Conservation (phyloP, 371 early-diverging fungal species). For the Modicella reniformis region DNA sequence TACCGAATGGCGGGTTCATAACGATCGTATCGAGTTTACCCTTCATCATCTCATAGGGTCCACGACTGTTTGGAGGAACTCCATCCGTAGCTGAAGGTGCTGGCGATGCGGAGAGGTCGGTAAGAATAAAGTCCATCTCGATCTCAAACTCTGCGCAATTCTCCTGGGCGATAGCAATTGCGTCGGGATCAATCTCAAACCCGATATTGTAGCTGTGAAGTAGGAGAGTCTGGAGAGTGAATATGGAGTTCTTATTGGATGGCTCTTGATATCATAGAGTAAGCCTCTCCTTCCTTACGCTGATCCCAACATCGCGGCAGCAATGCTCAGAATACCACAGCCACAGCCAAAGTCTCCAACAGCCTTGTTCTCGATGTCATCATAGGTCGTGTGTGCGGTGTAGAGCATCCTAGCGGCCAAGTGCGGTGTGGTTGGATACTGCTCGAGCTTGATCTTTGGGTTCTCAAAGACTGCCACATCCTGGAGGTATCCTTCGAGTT, state of each 20-base stretch:
- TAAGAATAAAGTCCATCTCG: constrained; percentile 68
- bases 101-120: constrained; percentile 56
- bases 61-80: constrained; percentile 24
- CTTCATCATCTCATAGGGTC: constrained; percentile 57
- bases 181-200: constrained; percentile 85
- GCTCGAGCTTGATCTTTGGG: constrained; percentile 86
- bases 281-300: constrained; percentile 23
- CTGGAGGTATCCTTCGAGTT: constrained; percentile 78
- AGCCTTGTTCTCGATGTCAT: constrained; percentile 79
- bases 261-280: background rate
- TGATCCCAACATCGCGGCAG: constrained; percentile 48
- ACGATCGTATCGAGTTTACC: constrained; percentile 79
- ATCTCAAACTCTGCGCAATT: constrained; percentile 79
- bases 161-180: constrained; percentile 75
- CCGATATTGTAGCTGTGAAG: constrained; percentile 66
- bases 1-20: constrained; percentile 91
- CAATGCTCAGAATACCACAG: constrained; percentile 75
- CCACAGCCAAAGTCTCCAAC: constrained; percentile 88
- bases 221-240: background rate
- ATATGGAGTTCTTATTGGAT: constrained; percentile 3
- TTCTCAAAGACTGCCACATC: constrained; percentile 78
- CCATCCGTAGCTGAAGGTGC: constrained; percentile 30
- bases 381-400: constrained; percentile 80
- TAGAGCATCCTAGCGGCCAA: constrained; percentile 85
- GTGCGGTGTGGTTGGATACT: constrained; percentile 88